Percentiles rank a stretch among this genome's conserved stretches.
Conservation (phyloP, 306 rosid genomes). For the Casuarina cunninghamiana region DNA sequence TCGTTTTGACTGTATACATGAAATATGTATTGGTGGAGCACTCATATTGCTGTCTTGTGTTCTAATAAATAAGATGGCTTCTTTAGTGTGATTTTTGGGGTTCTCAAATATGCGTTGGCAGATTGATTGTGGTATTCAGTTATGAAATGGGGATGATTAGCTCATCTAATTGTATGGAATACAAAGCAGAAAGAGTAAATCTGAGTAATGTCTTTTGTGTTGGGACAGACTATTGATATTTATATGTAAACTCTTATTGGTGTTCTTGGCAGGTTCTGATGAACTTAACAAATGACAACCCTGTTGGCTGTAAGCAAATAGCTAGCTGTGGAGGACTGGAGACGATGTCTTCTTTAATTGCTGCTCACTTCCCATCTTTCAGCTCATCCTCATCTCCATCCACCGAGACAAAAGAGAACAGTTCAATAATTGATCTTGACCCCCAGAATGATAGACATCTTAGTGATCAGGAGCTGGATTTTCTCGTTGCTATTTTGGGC, state of each 20-base stretch:
- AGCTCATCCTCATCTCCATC: constrained; percentile 52
- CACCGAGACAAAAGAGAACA: constrained; percentile 39
- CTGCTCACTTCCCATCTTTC: constrained; percentile 84
- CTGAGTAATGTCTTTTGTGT: neutral
- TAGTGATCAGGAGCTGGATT: constrained; percentile 82
- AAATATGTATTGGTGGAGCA: constrained; percentile 8
- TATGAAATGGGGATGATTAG: neutral
- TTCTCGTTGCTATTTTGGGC: constrained; percentile 97
- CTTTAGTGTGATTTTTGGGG: neutral
- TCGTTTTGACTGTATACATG: neutral
- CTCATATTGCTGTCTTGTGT: neutral
- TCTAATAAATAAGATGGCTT: neutral
- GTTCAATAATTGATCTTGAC: constrained; percentile 36
- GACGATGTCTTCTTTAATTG: constrained; percentile 84
- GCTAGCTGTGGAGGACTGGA: constrained; percentile 87
- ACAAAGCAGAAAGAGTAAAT: neutral
- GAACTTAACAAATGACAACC: constrained; percentile 96
- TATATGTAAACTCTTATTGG: neutral
- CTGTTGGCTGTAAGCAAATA: constrained; percentile 88
- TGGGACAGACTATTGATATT: neutral
- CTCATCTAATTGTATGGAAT: neutral
- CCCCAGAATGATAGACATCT: constrained; percentile 56
- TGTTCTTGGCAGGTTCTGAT: constrained; percentile 77
- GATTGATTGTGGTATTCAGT: neutral
- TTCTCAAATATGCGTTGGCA: neutral